Evolutionary conservation across 2,329 filamentous ascomycete genomes (phyloP).

Genomic region (Ampelomyces quisqualis): DNA sequence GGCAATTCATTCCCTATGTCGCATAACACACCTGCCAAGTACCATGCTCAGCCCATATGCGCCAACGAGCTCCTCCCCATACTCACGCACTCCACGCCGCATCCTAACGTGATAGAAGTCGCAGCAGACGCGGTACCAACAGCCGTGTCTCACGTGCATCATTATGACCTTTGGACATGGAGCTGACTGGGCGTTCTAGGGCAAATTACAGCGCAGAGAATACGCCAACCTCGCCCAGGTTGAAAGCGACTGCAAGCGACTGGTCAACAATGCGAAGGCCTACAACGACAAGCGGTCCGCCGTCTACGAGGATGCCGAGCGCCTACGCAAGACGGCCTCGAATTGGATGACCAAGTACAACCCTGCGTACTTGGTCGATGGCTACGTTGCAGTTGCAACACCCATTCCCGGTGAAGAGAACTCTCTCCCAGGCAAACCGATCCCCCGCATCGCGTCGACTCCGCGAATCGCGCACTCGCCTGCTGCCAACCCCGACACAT

Average conservation of each 20-base stretch:
- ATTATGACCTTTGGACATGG: too few species aligned
- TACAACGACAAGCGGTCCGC: constrained; percentile 73
- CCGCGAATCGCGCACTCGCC: constrained; percentile 24
- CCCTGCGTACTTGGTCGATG: constrained; percentile 70
- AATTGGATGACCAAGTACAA: constrained; percentile 88
- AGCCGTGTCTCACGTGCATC: too few species aligned
- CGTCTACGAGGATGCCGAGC: constrained; percentile 80
- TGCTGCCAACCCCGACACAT: constrained; percentile 26
- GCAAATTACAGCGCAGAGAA: constrained; percentile 66
- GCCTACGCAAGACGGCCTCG: constrained; percentile 79
- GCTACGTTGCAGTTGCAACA: constrained; percentile 70
- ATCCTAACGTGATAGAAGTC: too few species aligned
- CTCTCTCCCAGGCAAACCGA: constrained; percentile 33
- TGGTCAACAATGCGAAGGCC: constrained; percentile 84
- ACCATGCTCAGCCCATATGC: neutral
- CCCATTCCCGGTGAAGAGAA: constrained; percentile 63
- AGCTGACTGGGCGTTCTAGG: constrained; percentile 36
- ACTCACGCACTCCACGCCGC: neutral
- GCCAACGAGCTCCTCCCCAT: neutral
- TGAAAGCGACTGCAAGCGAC: constrained; percentile 83
- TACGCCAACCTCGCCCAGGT: constrained; percentile 72
- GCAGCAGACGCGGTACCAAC: too few species aligned
- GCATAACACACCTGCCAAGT: constrained; percentile 1
- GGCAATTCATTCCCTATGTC: neutral
- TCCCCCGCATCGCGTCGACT: constrained; percentile 30